phyloP scores from a whole-genome alignment of 768 basidiomycete genomes.

The Lentinus tigrinus region DNA sequence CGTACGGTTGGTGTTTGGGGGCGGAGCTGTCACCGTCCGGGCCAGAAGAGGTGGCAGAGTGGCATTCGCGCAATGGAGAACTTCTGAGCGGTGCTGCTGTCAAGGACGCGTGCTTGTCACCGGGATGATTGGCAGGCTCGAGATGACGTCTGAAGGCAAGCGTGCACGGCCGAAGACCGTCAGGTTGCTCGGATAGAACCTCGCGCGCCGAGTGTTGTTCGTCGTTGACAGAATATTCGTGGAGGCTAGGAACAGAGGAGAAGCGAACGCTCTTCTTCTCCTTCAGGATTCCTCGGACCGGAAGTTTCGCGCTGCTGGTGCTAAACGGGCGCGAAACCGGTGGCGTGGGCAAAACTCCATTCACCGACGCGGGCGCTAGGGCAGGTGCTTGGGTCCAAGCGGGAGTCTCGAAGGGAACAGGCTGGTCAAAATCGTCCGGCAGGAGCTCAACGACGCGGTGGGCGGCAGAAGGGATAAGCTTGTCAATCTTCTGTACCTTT shows the following conservation, averaged over 20 bases:
- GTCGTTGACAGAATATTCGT: conserved; percentile 14
- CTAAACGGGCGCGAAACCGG: conserved; percentile 20
- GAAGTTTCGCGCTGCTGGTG: conserved; percentile 26
- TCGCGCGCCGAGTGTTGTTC: background rate
- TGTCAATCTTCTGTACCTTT: background rate
- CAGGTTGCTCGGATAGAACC: background rate
- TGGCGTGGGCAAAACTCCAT: conserved; percentile 15
- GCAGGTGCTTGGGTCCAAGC: conserved; percentile 17
- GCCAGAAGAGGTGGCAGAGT: background rate
- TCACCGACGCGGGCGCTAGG: conserved; percentile 15
- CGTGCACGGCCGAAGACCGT: background rate
- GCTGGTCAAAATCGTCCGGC: conserved; percentile 9
- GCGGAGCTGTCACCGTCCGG: background rate
- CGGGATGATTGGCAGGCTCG: background rate
- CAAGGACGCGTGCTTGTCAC: background rate
- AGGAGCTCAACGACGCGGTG: background rate
- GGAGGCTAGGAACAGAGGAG: conserved; percentile 21
- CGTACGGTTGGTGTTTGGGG: background rate
- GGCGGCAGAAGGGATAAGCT: background rate
- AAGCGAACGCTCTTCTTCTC: conserved; percentile 41
- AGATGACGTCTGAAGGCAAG: background rate
- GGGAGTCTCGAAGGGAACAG: conserved; percentile 23
- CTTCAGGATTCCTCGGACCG: conserved; percentile 39
- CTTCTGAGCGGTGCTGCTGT: conserved; percentile 4
- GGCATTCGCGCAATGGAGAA: conserved; percentile 12